Conservation (phyloP, 768 basidiomycete species). For the Tulasnella sp. region DNA sequence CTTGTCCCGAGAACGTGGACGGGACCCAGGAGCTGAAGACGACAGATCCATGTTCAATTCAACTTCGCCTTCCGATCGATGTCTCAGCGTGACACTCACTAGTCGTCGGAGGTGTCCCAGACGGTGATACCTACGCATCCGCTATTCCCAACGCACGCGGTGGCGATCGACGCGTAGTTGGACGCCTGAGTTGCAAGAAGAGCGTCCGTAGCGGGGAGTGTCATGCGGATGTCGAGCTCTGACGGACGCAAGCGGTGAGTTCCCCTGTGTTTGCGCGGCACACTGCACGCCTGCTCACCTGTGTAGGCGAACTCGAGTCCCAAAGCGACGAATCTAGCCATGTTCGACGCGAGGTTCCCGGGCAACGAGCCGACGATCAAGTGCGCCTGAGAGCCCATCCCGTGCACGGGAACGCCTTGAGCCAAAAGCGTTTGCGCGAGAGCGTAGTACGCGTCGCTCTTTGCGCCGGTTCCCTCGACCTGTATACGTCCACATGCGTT, state of each 20-base stretch:
- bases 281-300: too few relatives aligned
- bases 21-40: slow-evolving; percentile 23
- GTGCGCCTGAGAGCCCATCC: slow-evolving; percentile 39
- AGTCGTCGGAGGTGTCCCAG: background rate
- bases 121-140: slow-evolving; percentile 25
- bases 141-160: slow-evolving; percentile 35
- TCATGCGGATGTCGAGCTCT: slow-evolving; percentile 55
- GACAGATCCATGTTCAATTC: slow-evolving; percentile 33
- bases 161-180: slow-evolving; percentile 45
- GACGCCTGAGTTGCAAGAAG: slow-evolving; percentile 42
- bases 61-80: slow-evolving; percentile 12
- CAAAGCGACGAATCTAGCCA: slow-evolving; percentile 43
- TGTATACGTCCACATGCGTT: slow-evolving; percentile 14
- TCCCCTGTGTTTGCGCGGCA: too few relatives aligned
- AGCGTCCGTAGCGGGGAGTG: slow-evolving; percentile 38
- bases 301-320: slow-evolving; percentile 60
- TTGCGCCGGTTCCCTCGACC: slow-evolving; percentile 22
- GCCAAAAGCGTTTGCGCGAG: slow-evolving; percentile 39
- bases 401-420: slow-evolving; percentile 43
- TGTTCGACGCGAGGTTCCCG: slow-evolving; percentile 32
- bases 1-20: slow-evolving; percentile 23
- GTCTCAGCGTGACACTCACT: background rate
- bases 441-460: slow-evolving; percentile 44
- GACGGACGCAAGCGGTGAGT: too few relatives aligned
- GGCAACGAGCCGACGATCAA: slow-evolving; percentile 3